These are phyloP conservation scores for Hyphochytrium catenoides DNA, from an alignment of 352 stramenopile genomes.

Conservation along the genomic window DNA sequence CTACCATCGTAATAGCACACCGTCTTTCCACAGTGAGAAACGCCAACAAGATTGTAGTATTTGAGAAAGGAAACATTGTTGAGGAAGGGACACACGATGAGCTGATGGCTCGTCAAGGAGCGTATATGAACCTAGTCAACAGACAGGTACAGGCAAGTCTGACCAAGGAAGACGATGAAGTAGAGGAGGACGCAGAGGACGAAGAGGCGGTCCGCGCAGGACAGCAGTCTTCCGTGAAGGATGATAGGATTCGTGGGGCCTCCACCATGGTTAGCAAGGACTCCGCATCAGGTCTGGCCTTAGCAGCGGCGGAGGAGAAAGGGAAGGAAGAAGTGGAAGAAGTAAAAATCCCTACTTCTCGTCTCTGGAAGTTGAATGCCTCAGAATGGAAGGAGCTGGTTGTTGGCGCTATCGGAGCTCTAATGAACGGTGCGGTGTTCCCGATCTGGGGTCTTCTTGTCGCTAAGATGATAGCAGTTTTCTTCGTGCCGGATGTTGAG, in stretches of 20 bases:
- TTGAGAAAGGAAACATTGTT: conserved; percentile 35
- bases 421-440: conserved; percentile 21
- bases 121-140: conserved; percentile 15
- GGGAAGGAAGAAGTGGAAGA: not conserved
- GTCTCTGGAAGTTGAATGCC: conserved; percentile 21
- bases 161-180: conserved; percentile 2
- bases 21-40: conserved; percentile 41
- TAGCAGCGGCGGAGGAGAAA: not conserved
- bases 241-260: too few relatives aligned
- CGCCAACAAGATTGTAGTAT: conserved; percentile 49
- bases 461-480: conserved; percentile 23
- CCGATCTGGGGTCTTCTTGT: conserved; percentile 22
- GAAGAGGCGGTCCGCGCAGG: not conserved
- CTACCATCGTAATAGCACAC: conserved; percentile 54
- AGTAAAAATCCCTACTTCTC: conserved; percentile 8
- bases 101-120: conserved; percentile 21
- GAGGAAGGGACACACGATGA: conserved; percentile 50
- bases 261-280: too few relatives aligned
- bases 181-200: not conserved
- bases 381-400: conserved; percentile 19
- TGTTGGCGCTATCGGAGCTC: conserved; percentile 12
- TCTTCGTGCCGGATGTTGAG: too few relatives aligned
- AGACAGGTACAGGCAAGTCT: conserved; percentile 5
- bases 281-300: too few relatives aligned
- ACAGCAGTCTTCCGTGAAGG: too few relatives aligned